phyloP scores from a whole-genome alignment of 164 flowering plant genomes.

The Umbilicus rupestris region DNA sequence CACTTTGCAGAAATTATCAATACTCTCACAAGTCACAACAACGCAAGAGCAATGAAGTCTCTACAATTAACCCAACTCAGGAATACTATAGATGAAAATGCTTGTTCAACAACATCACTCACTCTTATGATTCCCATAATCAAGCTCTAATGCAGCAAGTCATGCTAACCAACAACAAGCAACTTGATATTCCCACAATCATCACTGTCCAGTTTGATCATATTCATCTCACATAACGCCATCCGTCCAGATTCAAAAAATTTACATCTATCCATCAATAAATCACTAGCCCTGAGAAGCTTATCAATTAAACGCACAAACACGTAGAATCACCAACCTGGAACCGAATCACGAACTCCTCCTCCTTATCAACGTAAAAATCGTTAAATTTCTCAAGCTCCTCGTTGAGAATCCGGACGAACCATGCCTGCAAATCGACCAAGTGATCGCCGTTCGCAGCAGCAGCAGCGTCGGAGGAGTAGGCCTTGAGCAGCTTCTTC shows the following conservation, averaged over 20 bases:
- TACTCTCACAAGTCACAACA: too few species aligned
- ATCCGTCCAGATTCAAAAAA: neutral
- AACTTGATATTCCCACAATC: too few species aligned
- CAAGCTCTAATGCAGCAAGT: too few species aligned
- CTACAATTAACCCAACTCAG: too few species aligned
- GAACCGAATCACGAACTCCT: conserved; percentile 63
- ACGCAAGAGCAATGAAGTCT: too few species aligned
- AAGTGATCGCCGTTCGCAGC: conserved; percentile 7
- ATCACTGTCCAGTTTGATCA: too few species aligned
- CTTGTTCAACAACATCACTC: too few species aligned
- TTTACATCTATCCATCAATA: neutral
- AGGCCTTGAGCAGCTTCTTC: conserved; percentile 61
- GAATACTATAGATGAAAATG: too few species aligned
- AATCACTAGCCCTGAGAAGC: neutral
- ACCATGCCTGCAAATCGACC: conserved; percentile 49
- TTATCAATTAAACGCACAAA: neutral
- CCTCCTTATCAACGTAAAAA: conserved; percentile 81
- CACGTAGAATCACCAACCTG: conserved; percentile 32
- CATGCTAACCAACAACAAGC: too few species aligned
- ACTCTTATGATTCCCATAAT: too few species aligned
- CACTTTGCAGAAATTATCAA: too few species aligned
- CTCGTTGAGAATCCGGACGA: conserved; percentile 50
- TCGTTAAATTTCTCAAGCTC: conserved; percentile 82
- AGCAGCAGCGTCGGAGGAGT: conserved; percentile 9
- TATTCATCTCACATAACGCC: neutral